phyloP scores from a whole-genome alignment of 192 early-diverging fungal genomes.

The Umbelopsis sp. region DNA sequence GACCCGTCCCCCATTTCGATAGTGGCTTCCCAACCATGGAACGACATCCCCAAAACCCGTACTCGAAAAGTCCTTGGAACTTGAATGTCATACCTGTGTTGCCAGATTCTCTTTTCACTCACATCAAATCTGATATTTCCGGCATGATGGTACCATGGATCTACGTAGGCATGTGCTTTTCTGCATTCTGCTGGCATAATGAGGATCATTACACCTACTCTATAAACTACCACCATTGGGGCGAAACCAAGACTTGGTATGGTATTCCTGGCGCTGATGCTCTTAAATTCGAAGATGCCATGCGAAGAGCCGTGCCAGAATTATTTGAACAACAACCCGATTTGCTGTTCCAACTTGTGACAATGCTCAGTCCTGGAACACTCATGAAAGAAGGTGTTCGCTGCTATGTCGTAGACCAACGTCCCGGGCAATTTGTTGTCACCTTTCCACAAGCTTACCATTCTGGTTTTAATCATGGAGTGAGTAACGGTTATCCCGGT shows the following conservation, averaged over 20 bases:
- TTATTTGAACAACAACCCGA: constrained; percentile 91
- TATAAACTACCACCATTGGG: constrained; percentile 96
- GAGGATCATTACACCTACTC: constrained; percentile 98
- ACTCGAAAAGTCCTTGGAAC: constrained; percentile 81
- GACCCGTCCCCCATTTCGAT: not conserved
- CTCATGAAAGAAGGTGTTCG: constrained; percentile 74
- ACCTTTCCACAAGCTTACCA: constrained; percentile 96
- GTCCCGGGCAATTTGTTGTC: constrained; percentile 91
- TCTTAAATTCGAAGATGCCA: constrained; percentile 79
- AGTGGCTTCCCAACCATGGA: constrained; percentile 84
- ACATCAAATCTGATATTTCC: constrained; percentile 91
- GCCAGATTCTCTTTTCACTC: constrained; percentile 78
- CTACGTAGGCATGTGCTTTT: constrained; percentile 95
- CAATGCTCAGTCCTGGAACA: constrained; percentile 81
- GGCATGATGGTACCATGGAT: constrained; percentile 99
- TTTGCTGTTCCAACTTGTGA: constrained; percentile 91
- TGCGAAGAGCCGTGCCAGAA: constrained; percentile 80
- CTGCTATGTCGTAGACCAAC: constrained; percentile 81
- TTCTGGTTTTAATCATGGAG: constrained; percentile 96
- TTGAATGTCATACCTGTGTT: constrained; percentile 85
- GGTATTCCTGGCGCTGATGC: constrained; percentile 85
- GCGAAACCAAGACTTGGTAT: constrained; percentile 99
- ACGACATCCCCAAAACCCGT: constrained; percentile 63
- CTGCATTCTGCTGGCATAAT: constrained; percentile 97
- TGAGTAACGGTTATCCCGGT: constrained; percentile 32